A percentile compares a stretch with the other conserved stretches of the same genome.
phyloP scores from a whole-genome alignment of 2,329 filamentous ascomycete genomes.

The Colletotrichum chrysophilum region DNA sequence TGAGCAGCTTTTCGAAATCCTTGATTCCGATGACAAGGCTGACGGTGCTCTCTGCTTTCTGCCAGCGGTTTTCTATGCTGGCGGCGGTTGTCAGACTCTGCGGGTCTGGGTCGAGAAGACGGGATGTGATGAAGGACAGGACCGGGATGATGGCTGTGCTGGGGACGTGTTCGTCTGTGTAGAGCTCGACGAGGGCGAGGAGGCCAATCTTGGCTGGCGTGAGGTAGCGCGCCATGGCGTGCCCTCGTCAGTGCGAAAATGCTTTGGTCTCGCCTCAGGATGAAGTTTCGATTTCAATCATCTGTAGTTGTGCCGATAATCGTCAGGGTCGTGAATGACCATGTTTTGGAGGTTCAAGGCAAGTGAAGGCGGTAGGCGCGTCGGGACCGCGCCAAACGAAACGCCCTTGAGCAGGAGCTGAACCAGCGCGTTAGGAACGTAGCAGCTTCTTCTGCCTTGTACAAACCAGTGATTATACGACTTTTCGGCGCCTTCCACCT shows the following conservation, averaged over 20 bases:
- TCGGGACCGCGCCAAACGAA: neutral
- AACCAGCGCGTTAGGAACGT: neutral
- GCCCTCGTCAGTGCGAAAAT: neutral
- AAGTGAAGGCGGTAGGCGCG: neutral
- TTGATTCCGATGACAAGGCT: constrained; percentile 59
- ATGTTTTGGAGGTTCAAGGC: neutral
- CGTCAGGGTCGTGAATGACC: neutral
- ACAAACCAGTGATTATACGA: too few species aligned
- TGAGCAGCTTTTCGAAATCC: constrained; percentile 65
- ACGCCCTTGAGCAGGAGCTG: neutral
- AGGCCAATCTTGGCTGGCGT: constrained; percentile 90
- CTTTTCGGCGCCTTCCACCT: neutral
- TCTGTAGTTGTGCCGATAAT: neutral
- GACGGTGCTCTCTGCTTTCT: constrained; percentile 53
- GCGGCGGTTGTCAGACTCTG: constrained; percentile 31
- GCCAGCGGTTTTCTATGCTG: constrained; percentile 44
- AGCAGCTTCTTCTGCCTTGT: neutral
- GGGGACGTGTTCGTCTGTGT: constrained; percentile 74
- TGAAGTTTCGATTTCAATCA: neutral
- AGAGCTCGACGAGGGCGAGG: constrained; percentile 81
- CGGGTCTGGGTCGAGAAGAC: constrained; percentile 61
- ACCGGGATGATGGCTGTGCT: constrained; percentile 75
- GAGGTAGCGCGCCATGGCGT: constrained; percentile 76
- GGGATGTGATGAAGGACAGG: constrained; percentile 78
- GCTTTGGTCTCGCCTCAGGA: neutral